Evolutionary conservation across 1,284 basidiomycete genomes (phyloP).

Genomic region (Ceraceosorus guamensis): DNA sequence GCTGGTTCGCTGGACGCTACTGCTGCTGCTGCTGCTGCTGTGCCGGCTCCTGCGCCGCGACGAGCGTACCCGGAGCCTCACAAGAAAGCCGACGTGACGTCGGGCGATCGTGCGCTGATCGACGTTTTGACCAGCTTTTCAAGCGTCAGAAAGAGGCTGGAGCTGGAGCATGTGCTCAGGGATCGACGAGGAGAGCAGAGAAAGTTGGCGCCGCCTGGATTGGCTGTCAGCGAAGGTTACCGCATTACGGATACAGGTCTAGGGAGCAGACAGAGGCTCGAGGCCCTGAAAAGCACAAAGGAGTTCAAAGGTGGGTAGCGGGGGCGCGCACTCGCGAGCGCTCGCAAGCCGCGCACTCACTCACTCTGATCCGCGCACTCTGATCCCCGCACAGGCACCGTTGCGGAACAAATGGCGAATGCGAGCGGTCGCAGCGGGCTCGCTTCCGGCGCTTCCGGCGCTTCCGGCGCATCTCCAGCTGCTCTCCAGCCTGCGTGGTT

Average conservation of each 20-base stretch:
- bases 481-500: neutral
- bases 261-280: constrained; percentile 19
- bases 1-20: neutral
- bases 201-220: neutral
- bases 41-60: neutral
- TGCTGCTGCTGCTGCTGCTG: neutral
- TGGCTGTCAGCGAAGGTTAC: neutral
- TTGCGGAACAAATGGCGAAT: constrained; percentile 24
- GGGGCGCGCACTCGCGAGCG: neutral
- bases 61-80: no score
- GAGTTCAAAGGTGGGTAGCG: constrained; percentile 32
- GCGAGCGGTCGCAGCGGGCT: no score
- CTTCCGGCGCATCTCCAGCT: no score
- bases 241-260: constrained; percentile 8
- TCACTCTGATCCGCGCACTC: neutral
- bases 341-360: neutral
- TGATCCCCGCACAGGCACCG: constrained; percentile 4
- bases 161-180: constrained; percentile 20
- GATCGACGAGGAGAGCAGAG: neutral
- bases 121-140: constrained; percentile 37
- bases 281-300: constrained; percentile 23
- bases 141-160: constrained; percentile 30
- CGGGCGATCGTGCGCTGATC: constrained; percentile 14
- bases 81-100: neutral
- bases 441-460: no score